Base-by-base conservation (phyloP, 495 filamentous ascomycete species). In the Hypoxylon lienhwacheense region DNA sequence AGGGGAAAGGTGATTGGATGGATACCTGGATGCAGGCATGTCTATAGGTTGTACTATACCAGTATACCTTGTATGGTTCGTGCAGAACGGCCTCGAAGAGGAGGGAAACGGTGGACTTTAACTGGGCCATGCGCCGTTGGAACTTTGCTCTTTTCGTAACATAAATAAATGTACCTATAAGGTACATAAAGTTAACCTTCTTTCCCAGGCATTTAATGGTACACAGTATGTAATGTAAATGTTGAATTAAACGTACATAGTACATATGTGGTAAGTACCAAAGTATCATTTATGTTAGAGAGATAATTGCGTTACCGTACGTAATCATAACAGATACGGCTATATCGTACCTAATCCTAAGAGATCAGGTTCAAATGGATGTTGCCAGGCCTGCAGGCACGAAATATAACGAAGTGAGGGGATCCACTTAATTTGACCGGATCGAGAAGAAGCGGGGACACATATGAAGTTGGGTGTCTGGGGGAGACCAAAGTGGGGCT, bases 381-480 rank as follows among this genome's bases (percentile, higher is more conserved):
- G n/a, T n/a, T n/a, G n/a, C n/a, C n/a, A n/a, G n/a, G n/a, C 15
- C 14, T 24, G 19, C 10, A 19, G 16, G 41, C 47, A 34, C 50
- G 47, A 37, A 41, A 55, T n/a, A 33, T 51, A 51, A 55, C 47
- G 55, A 61, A 61, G 58, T 34, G 12, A 55, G 3, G 3, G 20
- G 12, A 12, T 52, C 58, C 47, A 47, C 21, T 37, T 41, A 46
- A 10, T 47, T 35, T 55, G 11, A 32, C 47, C 52, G 25, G 44
- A 61, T 61, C 40, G 25, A 55, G 58, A 20, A 61, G 52, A 33
- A 52, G 24, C 34, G 34, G 36, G 47, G n/a, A n/a, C n/a, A n/a
- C 32, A 12, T 35, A 52, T 35, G 31, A 44, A 55, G 34, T 54
- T 55, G 42, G 58, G 51, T 55, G 58, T 61, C 58, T 51, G 58